Evolutionary conservation across 1,139 yeast species (phyloP).

Genomic region (Sugiyamaella neomexicana): DNA sequence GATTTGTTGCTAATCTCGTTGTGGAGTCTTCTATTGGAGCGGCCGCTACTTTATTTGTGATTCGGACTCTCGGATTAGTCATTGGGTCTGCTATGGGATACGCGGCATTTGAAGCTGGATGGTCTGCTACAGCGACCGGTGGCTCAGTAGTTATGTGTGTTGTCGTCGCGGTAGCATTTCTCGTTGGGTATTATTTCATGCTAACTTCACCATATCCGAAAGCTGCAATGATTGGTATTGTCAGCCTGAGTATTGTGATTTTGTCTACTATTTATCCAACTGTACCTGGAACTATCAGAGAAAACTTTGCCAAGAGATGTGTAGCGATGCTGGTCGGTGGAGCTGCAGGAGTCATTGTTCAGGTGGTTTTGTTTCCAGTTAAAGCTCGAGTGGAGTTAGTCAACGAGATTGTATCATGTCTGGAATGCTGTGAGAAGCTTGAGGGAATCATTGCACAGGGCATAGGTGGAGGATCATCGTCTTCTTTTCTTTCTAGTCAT

Average conservation of each 20-base stretch:
- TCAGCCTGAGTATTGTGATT: slow-evolving; percentile 49
- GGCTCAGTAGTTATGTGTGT: slow-evolving; percentile 48
- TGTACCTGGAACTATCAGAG: slow-evolving; percentile 45
- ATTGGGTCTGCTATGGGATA: slow-evolving; percentile 53
- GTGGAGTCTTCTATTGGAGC: slow-evolving; percentile 54
- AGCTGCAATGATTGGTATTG: slow-evolving; percentile 51
- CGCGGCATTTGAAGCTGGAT: slow-evolving; percentile 46
- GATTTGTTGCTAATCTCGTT: slow-evolving; percentile 52
- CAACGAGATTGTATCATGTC: slow-evolving; percentile 44
- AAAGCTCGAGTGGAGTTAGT: slow-evolving; percentile 49
- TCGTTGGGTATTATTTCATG: slow-evolving; percentile 48
- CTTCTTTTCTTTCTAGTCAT: slow-evolving; percentile 33
- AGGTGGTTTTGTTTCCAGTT: slow-evolving; percentile 48
- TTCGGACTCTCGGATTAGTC: slow-evolving; percentile 50
- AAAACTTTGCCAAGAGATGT: slow-evolving; percentile 51
- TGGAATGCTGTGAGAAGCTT: slow-evolving; percentile 45
- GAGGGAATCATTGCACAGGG: slow-evolving; percentile 45
- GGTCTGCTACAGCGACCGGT: slow-evolving; percentile 36
- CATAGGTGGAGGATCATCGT: slow-evolving; percentile 41
- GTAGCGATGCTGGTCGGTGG: slow-evolving; percentile 54
- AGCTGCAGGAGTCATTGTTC: slow-evolving; percentile 48
- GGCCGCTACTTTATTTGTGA: slow-evolving; percentile 49
- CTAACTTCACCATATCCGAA: slow-evolving; percentile 50
- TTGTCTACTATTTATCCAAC: slow-evolving; percentile 47
- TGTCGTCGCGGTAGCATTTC: slow-evolving; percentile 46